Base-by-base conservation (phyloP, 805 yeast species). In the Candida chilensis region DNA sequence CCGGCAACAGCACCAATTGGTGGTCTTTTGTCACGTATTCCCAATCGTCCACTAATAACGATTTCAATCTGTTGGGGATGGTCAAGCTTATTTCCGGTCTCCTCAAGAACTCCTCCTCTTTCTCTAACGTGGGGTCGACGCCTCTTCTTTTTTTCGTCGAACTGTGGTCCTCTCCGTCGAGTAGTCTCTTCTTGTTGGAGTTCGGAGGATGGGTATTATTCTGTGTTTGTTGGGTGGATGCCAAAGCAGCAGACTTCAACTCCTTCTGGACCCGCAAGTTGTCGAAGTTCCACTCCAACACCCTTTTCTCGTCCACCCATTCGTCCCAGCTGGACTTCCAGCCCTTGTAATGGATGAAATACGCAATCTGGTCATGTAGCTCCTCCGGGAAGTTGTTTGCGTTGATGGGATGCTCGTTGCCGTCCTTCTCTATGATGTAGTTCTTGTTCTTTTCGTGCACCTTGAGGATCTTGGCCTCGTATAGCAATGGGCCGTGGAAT, bases 251-350 rank as follows among this genome's bases (percentile, higher is more conserved):
- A 19, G 55, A 56, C 35, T 71, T 71, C 38, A 84, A 54, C 37
- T 71, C 77, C 39, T 75, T 71, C 51, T 79, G 84, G 30, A 74
- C 54, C 29, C 66, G 58, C 31, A 80, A 42, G 44, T 82, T 86
- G 39, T 80, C 94, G 18, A 74, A 78, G 29, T 69, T 81, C 46
- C 64, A 65, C 38, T 74, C 79, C 45, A 84, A 60, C 5, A 90
- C 68, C 20, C 97, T 58, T 24, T 73, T 77, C 5, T 55, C 52
- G 1, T 71, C 68, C 1, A 90, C 90, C 98, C 98, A 90, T 52
- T 90, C 98, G 49, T 90, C 97, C 95, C 96, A 90, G 35, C 87
- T 77, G 12, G 78, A 55, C 46, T 88, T 90, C 98, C 98, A 90
- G 3, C 98, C 97, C 41, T 79, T 81, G 54, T 90, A 90, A 48